These are phyloP conservation scores for Aspergillus sparsus DNA, from an alignment of 495 filamentous ascomycete genomes.

Conservation along the genomic window DNA sequence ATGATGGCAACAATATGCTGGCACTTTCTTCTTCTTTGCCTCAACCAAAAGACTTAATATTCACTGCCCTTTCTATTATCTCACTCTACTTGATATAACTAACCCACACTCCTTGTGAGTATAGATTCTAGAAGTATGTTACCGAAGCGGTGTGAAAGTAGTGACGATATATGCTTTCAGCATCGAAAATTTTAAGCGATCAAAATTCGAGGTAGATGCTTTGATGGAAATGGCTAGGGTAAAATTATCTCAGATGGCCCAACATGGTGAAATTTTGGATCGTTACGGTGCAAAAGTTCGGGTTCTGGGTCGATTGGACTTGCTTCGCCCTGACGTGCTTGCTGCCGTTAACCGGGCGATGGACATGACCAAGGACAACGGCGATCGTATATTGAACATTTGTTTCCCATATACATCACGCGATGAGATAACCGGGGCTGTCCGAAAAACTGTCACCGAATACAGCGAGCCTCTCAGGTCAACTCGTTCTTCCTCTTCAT, in stretches of 20 bases:
- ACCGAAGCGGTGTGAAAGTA: slow-evolving; percentile 88
- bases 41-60: neutral
- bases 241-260: slow-evolving; percentile 84
- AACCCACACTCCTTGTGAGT: slow-evolving; percentile 2
- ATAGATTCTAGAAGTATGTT: slow-evolving; percentile 94
- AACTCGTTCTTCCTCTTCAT: slow-evolving; percentile 22
- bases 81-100: slow-evolving; percentile 8
- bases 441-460: slow-evolving; percentile 79
- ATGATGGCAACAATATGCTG: no score
- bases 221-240: slow-evolving; percentile 98
- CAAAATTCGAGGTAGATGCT: slow-evolving; percentile 96
- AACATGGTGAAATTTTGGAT: slow-evolving; percentile 91
- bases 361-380: slow-evolving; percentile 79
- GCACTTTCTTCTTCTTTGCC: neutral
- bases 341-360: slow-evolving; percentile 82
- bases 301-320: slow-evolving; percentile 76
- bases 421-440: slow-evolving; percentile 93
- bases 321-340: slow-evolving; percentile 82
- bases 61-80: neutral
- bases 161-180: slow-evolving; percentile 98
- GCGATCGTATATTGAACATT: slow-evolving; percentile 82
- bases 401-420: slow-evolving; percentile 97
- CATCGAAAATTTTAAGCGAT: slow-evolving; percentile 98
- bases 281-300: slow-evolving; percentile 86
- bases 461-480: slow-evolving; percentile 68